Evolutionary conservation across 2,329 filamentous ascomycete genomes (phyloP).

Genomic region (Mycosphaerella sp.): DNA sequence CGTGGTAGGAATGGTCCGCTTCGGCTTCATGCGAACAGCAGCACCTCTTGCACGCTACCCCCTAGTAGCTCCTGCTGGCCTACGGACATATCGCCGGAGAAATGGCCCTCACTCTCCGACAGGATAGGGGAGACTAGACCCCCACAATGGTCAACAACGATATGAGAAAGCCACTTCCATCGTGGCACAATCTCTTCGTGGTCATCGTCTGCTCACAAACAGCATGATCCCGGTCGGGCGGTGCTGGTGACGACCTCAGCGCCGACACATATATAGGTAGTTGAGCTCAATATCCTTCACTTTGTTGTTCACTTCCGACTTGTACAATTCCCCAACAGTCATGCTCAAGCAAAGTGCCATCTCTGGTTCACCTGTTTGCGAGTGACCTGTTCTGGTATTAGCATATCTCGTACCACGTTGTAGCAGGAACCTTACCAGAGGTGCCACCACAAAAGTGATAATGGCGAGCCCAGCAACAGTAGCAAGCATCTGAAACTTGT

Average conservation of each 20-base stretch:
- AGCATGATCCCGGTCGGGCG: neutral
- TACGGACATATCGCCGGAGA: neutral
- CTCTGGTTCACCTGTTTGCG: slow-evolving; percentile 62
- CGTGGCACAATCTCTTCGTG: neutral
- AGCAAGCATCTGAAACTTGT: slow-evolving; percentile 74
- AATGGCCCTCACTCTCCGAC: neutral
- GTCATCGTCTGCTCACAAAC: neutral
- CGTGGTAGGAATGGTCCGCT: neutral
- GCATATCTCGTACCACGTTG: slow-evolving; percentile 9
- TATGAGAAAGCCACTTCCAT: no score
- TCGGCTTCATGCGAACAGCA: neutral
- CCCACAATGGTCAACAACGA: neutral
- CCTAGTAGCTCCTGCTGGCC: neutral
- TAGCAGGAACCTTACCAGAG: slow-evolving; percentile 60
- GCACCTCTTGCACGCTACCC: neutral
- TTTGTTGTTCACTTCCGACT: neutral
- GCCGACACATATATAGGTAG: no score
- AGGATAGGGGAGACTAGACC: neutral
- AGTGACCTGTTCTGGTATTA: slow-evolving; percentile 37
- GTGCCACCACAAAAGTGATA: slow-evolving; percentile 71
- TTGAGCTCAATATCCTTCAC: neutral
- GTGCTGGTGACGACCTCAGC: neutral
- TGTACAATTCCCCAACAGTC: no score
- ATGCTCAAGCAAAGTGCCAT: slow-evolving; percentile 46
- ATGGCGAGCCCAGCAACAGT: slow-evolving; percentile 75